Evolutionary conservation across 208 protist species (phyloP).

Genomic region (Crithidia thermophila): DNA sequence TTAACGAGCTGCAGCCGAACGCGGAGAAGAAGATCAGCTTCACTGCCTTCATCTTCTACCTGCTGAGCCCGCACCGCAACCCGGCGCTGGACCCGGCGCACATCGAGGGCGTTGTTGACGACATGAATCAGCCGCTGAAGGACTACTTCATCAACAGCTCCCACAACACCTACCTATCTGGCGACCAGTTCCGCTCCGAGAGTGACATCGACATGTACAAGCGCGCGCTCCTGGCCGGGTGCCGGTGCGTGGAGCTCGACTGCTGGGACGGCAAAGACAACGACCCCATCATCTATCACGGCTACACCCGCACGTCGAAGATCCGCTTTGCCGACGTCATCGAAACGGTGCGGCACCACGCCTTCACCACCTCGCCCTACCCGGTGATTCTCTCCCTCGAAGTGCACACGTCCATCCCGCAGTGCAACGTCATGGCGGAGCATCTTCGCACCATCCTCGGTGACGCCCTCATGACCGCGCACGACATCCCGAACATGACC

Average conservation of each 20-base stretch:
- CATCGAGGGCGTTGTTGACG: slow-evolving; percentile 35
- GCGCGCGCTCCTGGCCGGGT: slow-evolving; percentile 60
- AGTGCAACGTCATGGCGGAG: slow-evolving; percentile 72
- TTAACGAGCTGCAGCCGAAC: slow-evolving; percentile 30
- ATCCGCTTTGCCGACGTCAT: slow-evolving; percentile 69
- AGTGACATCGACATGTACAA: slow-evolving; percentile 70
- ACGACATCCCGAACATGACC: slow-evolving; percentile 32
- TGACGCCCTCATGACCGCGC: slow-evolving; percentile 44
- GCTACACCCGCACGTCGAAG: slow-evolving; percentile 80
- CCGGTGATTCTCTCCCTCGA: slow-evolving; percentile 88
- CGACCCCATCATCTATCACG: slow-evolving; percentile 84
- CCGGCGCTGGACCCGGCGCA: slow-evolving; percentile 35
- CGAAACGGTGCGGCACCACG: slow-evolving; percentile 54
- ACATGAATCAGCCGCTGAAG: slow-evolving; percentile 86
- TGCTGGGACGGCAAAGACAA: slow-evolving; percentile 77
- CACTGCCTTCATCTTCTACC: slow-evolving; percentile 37
- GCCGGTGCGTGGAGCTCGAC: slow-evolving; percentile 86
- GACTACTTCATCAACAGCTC: slow-evolving; percentile 93
- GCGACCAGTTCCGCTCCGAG: slow-evolving; percentile 86
- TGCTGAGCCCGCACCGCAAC: slow-evolving; percentile 45
- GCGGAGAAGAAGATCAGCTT: slow-evolving; percentile 28
- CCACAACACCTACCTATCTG: slow-evolving; percentile 96
- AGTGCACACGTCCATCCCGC: slow-evolving; percentile 61
- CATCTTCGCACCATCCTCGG: slow-evolving; percentile 60
- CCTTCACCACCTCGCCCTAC: slow-evolving; percentile 66